Base-by-base conservation (phyloP, 208 protist species). In the Wallacemonas collosoma region DNA sequence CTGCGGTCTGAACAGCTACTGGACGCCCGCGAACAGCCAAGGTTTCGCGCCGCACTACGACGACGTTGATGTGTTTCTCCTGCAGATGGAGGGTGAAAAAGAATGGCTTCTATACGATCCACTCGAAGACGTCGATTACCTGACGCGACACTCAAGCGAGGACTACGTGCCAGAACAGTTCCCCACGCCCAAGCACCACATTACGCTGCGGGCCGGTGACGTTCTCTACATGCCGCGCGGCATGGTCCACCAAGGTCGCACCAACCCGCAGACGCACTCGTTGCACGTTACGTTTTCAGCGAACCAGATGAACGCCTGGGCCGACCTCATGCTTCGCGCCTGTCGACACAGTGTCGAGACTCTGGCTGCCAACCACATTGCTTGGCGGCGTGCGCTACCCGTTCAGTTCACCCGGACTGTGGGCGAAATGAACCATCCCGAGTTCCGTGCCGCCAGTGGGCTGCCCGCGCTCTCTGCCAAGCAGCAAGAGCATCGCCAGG, bases 41-140 rank as follows among this genome's bases (percentile, higher is more conserved):
- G 94, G 94, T 36, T 97, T 98, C 62, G 97, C 97, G 2, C 97
- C 97, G 53, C 97, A 99, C 86, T 98, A 95, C 80, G 98, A 99
- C 74, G 98, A 99, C 76, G 94, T 99, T 0, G 97, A 98, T 47
- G 98, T 95, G 26, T 98, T 98, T 66, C 85, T 99, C n/a, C 72
- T 98, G 41, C 98, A 99, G 77, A 63, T 98, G 1, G 96, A 98
- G 69, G 97, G 91, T 3, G 85, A 84, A 44, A 99, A 99, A 73
- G 63, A 82, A 36, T 99, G 97, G 97, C 81, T 73, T 35, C 78
- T 99, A 35, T 97, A 99, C 76, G 68, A 84, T 38, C 88, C 95
- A 14, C 76, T 64, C 2, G 74, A 80, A 57, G 71, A 86, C 38
- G 76, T 83, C 15, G 87, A 93, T 70, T 55, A 80, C n/a, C 82